Evolutionary conservation across 495 filamentous ascomycete genomes (phyloP).

Genomic region (Daldinia caldariorum): DNA sequence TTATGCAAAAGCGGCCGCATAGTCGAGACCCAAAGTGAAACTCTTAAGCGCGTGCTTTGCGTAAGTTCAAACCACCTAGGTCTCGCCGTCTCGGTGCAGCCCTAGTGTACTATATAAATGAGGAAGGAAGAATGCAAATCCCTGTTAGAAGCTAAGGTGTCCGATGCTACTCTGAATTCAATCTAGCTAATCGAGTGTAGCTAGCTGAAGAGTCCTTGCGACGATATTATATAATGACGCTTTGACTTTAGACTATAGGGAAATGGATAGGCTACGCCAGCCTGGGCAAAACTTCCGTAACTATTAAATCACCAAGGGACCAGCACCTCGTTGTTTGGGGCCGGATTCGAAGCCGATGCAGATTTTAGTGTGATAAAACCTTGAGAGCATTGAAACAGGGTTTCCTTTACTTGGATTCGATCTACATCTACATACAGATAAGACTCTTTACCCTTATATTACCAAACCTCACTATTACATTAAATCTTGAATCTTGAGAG

Average conservation of each 20-base stretch:
- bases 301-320: conserved; percentile 35
- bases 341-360: conserved; percentile 28
- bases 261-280: conserved; percentile 8
- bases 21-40: neutral
- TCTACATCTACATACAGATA: conserved; percentile 1
- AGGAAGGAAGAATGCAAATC: neutral
- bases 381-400: conserved; percentile 14
- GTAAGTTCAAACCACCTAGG: neutral
- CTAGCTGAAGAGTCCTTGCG: neutral
- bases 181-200: neutral
- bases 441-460: neutral
- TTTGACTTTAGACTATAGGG: conserved; percentile 11
- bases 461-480: no score
- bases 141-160: neutral
- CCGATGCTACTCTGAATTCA: neutral
- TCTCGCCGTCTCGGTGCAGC: neutral
- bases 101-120: neutral
- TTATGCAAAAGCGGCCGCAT: conserved; percentile 3
- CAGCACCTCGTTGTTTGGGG: conserved; percentile 4
- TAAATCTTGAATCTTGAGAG: no score
- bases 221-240: conserved; percentile 4
- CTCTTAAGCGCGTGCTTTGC: neutral
- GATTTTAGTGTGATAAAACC: conserved; percentile 22
- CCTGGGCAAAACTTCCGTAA: conserved; percentile 26
- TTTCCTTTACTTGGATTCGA: conserved; percentile 23